These are phyloP conservation scores for Colletotrichum tofieldiae DNA, from an alignment of 2,329 filamentous ascomycete genomes.

Conservation along the genomic window DNA sequence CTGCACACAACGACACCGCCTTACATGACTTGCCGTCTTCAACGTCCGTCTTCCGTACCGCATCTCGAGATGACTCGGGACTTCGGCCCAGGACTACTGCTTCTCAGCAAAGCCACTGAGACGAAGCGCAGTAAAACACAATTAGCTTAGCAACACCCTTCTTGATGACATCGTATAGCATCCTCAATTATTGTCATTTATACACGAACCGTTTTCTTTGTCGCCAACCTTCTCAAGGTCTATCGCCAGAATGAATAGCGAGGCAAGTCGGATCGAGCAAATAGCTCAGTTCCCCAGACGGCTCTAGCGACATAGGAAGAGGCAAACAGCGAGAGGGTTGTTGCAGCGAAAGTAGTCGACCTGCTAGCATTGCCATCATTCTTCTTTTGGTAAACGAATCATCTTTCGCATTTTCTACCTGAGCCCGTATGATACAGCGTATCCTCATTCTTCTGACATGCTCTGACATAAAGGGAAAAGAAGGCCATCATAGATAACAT, in stretches of 20 bases:
- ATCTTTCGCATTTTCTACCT: slow-evolving; percentile 35
- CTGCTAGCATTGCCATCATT: background rate
- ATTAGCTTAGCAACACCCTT: background rate
- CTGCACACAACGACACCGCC: slow-evolving; percentile 48
- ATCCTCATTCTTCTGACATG: slow-evolving; percentile 17
- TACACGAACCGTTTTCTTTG: no score
- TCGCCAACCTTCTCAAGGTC: background rate
- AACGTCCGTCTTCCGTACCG: slow-evolving; percentile 75
- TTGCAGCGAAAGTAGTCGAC: background rate
- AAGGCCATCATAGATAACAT: slow-evolving; percentile 26
- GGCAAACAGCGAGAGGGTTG: background rate
- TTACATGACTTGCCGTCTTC: slow-evolving; percentile 70
- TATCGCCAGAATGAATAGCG: background rate
- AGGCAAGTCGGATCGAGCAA: background rate
- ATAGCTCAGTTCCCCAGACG: background rate
- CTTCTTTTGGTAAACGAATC: slow-evolving; percentile 6
- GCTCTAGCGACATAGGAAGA: background rate
- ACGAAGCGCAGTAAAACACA: background rate
- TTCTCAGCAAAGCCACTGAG: background rate
- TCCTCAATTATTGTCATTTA: background rate
- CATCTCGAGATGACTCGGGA: slow-evolving; percentile 51
- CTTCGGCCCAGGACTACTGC: background rate
- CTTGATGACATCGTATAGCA: no score
- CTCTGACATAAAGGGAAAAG: slow-evolving; percentile 1
- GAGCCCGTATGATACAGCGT: slow-evolving; percentile 35